A percentile compares a stretch with the other conserved stretches of the same genome.
phyloP scores from a whole-genome alignment of 2,329 filamentous ascomycete genomes.

The Penicillium thymicola region DNA sequence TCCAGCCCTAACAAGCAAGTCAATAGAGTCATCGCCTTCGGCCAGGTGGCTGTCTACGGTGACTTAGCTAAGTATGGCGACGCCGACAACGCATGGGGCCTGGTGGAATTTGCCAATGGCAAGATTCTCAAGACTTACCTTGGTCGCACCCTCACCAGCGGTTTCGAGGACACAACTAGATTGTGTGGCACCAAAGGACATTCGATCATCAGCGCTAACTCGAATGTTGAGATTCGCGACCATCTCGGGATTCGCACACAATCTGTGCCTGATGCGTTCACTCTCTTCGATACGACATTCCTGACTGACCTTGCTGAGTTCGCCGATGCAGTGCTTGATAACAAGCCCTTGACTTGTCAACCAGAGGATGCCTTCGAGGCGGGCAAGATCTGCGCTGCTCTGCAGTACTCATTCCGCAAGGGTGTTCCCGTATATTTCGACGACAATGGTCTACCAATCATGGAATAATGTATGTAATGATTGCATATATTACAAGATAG shows the following conservation, averaged over 20 bases:
- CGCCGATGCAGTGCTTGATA: slow-evolving; percentile 12
- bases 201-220: slow-evolving; percentile 14
- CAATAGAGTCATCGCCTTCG: slow-evolving; percentile 16
- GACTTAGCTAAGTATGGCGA: slow-evolving; percentile 14
- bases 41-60: slow-evolving; percentile 10
- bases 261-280: slow-evolving; percentile 15
- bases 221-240: slow-evolving; percentile 16
- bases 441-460: slow-evolving; percentile 12
- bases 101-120: slow-evolving; percentile 39
- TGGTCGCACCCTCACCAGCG: slow-evolving; percentile 38
- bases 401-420: slow-evolving; percentile 15
- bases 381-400: slow-evolving; percentile 14
- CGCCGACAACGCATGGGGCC: slow-evolving; percentile 28
- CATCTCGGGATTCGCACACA: slow-evolving; percentile 11
- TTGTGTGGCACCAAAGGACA: slow-evolving; percentile 37
- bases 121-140: slow-evolving; percentile 37
- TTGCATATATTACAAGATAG: neutral
- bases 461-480: slow-evolving; percentile 6
- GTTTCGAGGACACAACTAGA: slow-evolving; percentile 35
- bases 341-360: slow-evolving; percentile 14
- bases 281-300: slow-evolving; percentile 14
- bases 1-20: slow-evolving; percentile 14
- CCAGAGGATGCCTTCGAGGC: slow-evolving; percentile 17
- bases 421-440: slow-evolving; percentile 15
- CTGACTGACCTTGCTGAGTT: slow-evolving; percentile 13